Evolutionary conservation across 805 yeast genomes (phyloP).

Genomic region (Yamadazyma sp.): DNA sequence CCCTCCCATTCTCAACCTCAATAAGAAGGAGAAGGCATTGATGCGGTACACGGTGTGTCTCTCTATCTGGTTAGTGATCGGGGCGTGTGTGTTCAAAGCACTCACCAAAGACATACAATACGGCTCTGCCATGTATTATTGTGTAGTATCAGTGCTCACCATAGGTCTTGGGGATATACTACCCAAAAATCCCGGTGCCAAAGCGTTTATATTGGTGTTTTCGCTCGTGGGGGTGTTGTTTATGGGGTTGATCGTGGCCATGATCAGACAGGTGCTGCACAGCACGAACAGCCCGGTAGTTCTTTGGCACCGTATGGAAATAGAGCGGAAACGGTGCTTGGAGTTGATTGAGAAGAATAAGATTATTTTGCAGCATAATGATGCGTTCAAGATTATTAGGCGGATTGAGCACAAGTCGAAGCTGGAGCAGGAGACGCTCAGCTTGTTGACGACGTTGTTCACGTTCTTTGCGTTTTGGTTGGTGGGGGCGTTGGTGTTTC

Average conservation of each 20-base stretch:
- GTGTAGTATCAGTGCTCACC: constrained; percentile 72
- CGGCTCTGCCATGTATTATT: constrained; percentile 71
- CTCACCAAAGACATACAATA: constrained; percentile 40
- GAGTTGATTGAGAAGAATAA: constrained; percentile 15
- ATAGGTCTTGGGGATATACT: constrained; percentile 78
- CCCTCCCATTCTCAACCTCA: constrained; percentile 68
- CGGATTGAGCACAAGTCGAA: constrained; percentile 45
- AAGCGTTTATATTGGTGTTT: constrained; percentile 60
- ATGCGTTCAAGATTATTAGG: constrained; percentile 58
- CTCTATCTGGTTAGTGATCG: constrained; percentile 69
- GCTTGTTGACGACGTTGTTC: constrained; percentile 39
- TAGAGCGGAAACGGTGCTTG: constrained; percentile 38
- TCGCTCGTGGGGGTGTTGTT: constrained; percentile 69
- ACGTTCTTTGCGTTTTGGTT: constrained; percentile 64
- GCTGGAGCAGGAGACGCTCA: constrained; percentile 34
- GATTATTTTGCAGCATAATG: constrained; percentile 34
- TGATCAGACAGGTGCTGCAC: constrained; percentile 64
- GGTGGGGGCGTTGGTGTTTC: constrained; percentile 68
- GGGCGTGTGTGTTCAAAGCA: constrained; percentile 49
- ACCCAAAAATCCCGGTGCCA: constrained; percentile 53
- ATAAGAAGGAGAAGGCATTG: constrained; percentile 65
- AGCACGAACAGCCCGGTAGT: constrained; percentile 62
- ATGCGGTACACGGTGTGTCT: constrained; percentile 69
- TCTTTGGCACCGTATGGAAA: constrained; percentile 65
- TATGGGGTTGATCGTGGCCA: constrained; percentile 70